A percentile compares a stretch with the other conserved stretches of the same genome.
These are phyloP conservation scores for Endoconidiophora polonica DNA, from an alignment of 2,329 filamentous ascomycete genomes.

Conservation along the genomic window DNA sequence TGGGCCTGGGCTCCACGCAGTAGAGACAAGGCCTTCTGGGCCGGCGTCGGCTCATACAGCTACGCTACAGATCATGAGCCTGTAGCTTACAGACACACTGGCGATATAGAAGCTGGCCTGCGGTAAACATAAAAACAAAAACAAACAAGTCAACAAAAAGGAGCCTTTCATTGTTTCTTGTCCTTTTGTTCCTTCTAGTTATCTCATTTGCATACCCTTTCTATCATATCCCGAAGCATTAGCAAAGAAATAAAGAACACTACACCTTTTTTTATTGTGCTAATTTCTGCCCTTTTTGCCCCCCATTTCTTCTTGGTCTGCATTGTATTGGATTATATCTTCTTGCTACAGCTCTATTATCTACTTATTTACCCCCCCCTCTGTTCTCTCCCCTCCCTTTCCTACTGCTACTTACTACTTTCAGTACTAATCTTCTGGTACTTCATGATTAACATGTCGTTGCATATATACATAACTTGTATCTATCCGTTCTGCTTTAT, in stretches of 20 bases:
- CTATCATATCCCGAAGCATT: neutral
- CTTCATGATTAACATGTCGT: too few relatives aligned
- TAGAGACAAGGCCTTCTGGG: constrained; percentile 58
- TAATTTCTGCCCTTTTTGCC: neutral
- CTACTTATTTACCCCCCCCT: too few relatives aligned
- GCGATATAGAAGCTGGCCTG: constrained; percentile 7
- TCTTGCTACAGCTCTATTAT: neutral
- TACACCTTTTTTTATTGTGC: neutral
- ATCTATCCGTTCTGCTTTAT: neutral
- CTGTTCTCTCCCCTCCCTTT: too few relatives aligned
- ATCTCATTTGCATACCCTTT: neutral
- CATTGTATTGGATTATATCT: too few relatives aligned
- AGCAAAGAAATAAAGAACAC: too few relatives aligned
- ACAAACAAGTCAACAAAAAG: too few relatives aligned
- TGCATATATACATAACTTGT: too few relatives aligned
- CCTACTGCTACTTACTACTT: too few relatives aligned
- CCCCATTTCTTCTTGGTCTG: neutral
- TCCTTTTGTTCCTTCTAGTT: neutral
- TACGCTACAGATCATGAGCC: constrained; percentile 30
- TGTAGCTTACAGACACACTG: constrained; percentile 3
- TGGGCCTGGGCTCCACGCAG: constrained; percentile 80
- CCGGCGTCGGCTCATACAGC: constrained; percentile 47
- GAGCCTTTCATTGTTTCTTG: neutral
- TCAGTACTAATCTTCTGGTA: too few relatives aligned
- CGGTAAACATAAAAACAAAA: neutral